Evolutionary conservation across 768 basidiomycete species (phyloP), one percentile per base, ranked within the genome.

Genomic region (Suillus paluster): DNA sequence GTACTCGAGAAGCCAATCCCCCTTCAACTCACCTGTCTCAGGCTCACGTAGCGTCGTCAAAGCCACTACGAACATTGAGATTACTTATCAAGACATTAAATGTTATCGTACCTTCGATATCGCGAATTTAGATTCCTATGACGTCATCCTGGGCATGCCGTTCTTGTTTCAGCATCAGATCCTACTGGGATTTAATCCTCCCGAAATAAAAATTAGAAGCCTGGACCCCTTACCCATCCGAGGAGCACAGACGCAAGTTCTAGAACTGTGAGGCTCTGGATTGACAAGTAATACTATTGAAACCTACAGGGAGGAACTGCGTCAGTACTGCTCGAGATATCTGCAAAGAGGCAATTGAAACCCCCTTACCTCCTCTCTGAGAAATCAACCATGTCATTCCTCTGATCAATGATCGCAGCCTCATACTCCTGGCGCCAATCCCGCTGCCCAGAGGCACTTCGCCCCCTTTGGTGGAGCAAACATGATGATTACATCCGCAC

Each of bases 141-240:
- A 83, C 34, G 3, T 77, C 1, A 77, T 81, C 3, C 63, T 81
- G 0, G 78, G 81, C 1, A 79, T 78, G 8, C 79, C 77, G 3
- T 82, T 73, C 53, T 45, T 80, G 21, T 77, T 57, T 38, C 75
- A 78, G 45, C 71, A 79, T 50, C 48, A 69, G n/a, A 65, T 78
- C 3, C 62, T 61, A 2, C 38, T 77, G 4, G 76, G 72, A 1
- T 63, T 77, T 14, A 75, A 75, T 49, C 71, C 70, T 0, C 27
- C 64, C 12, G 12, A 58, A 5, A 63, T 74, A 3, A 50, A 55
- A 2, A 39, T 74, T 8, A 62, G 68, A 14, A 68, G 64, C 30
- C 34, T n/a, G 1, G 21, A 60, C 1, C 30, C 62, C 21, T 33
- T 69, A 30, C 66, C 62, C 14, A 64, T 71, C 17, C 48, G 58